Conservation (phyloP, 2,329 filamentous ascomycete species). For the Colletotrichum sp. region DNA sequence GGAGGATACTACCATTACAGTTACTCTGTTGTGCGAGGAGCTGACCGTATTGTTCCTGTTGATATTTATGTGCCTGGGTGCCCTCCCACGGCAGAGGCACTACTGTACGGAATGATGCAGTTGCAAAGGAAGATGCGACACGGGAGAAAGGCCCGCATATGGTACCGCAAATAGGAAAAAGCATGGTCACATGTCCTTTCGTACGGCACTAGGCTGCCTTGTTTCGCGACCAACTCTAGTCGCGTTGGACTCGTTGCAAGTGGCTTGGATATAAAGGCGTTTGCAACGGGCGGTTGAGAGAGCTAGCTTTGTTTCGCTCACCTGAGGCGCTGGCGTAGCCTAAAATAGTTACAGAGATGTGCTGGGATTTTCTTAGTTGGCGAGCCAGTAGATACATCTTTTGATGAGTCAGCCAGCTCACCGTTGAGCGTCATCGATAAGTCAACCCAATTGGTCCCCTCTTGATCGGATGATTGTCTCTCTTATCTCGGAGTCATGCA, state of each 20-base stretch:
- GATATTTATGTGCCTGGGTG: conserved; percentile 83
- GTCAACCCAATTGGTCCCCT: neutral
- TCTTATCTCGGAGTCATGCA: neutral
- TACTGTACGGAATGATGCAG: conserved; percentile 75
- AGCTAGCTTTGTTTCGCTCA: neutral
- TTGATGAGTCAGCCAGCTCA: neutral
- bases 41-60: conserved; percentile 78
- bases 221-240: neutral
- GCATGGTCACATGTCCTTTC: neutral
- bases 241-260: neutral
- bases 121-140: conserved; percentile 77
- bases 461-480: neutral
- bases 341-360: neutral
- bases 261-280: neutral
- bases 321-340: neutral
- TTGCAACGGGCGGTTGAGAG: neutral
- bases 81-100: conserved; percentile 64
- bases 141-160: conserved; percentile 59
- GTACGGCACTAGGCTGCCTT: neutral
- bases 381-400: neutral
- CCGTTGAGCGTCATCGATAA: neutral
- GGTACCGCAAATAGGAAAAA: conserved; percentile 58
- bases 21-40: conserved; percentile 74
- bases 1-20: conserved; percentile 89
- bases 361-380: neutral